phyloP scores from a whole-genome alignment of 139 green algal genomes.

The Ettlia oleoabundans region DNA sequence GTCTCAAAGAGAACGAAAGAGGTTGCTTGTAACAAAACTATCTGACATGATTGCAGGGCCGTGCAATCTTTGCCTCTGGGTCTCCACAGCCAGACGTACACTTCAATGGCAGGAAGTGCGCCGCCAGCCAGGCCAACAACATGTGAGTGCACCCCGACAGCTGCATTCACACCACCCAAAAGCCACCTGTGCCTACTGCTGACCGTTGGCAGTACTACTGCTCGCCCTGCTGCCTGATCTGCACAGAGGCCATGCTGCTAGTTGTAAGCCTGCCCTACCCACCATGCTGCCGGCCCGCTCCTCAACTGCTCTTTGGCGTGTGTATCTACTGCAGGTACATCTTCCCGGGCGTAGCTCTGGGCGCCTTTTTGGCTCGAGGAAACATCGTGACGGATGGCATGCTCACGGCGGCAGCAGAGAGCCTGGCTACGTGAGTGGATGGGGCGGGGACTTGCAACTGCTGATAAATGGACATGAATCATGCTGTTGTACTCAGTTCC shows the following conservation, averaged over 20 bases:
- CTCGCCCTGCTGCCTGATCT: no score
- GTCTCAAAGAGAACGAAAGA: not conserved
- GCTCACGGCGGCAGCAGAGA: conserved; percentile 73
- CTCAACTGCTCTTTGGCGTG: not conserved
- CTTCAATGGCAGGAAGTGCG: conserved; percentile 40
- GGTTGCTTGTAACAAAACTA: not conserved
- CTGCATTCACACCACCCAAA: no score
- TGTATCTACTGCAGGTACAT: conserved; percentile 51
- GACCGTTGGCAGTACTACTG: no score
- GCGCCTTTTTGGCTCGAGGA: conserved; percentile 48
- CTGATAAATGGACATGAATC: no score
- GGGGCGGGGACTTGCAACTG: not conserved
- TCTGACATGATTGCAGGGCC: conserved; percentile 36
- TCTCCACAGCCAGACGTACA: conserved; percentile 68
- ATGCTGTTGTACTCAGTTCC: no score
- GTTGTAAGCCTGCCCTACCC: no score
- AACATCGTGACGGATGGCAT: conserved; percentile 61
- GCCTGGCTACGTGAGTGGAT: not conserved
- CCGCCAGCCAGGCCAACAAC: conserved; percentile 79
- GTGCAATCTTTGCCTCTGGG: conserved; percentile 80
- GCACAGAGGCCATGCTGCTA: no score
- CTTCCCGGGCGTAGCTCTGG: conserved; percentile 71
- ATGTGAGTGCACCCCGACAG: conserved; percentile 41
- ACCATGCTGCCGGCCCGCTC: no score
- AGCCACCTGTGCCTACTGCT: not conserved